Base-by-base conservation (phyloP, 169 alveolate species). In the Plasmodium relictum region DNA sequence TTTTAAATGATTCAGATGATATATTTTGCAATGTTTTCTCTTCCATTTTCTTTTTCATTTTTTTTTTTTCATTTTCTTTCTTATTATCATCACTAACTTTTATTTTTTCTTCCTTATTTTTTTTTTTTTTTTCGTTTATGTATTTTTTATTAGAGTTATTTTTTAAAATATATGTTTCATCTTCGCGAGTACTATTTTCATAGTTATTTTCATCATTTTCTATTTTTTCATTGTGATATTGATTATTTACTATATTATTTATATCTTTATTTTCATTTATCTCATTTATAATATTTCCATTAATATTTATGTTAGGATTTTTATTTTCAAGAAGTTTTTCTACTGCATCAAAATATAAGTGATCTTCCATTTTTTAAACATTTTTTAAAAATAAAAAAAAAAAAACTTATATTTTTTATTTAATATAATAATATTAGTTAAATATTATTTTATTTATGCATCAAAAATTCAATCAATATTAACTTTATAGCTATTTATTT, bases 281-380 rank as follows among this genome's bases (percentile, higher is more conserved):
- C 20, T 54, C 70, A 54, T 68, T 56, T 18, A 66, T 39, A 39
- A 9, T 66, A 66, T 2, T 45, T 39, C 85, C 83, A 52, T 56
- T 83, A 0, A 48, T 41, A 14, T 39, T 61, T 71, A 41, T 61
- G 7, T 52, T 66, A 16, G 48, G 37, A 41, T 58, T 22, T 69
- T 78, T 78, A 48, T 48, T 54, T 48, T 65, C 89, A 37, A 83
- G 50, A 8, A 69, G 41, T 20, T 65, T 80, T 59, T 83, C 91
- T 68, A 68, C 83, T 71, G 68, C 91, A 54, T 83, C 91, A 83
- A 83, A 83, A 61, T 83, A 69, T 22, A 70, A 52, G 42, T 83
- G 66, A 20, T 54, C 78, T 59, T 78, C 83, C 73, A 56, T 61
- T 41, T 18, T 68, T 70, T 70, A 31, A 31, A 31, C 39, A 31